Base-by-base conservation (phyloP, 345 rosid species). In the Draba incana region DNA sequence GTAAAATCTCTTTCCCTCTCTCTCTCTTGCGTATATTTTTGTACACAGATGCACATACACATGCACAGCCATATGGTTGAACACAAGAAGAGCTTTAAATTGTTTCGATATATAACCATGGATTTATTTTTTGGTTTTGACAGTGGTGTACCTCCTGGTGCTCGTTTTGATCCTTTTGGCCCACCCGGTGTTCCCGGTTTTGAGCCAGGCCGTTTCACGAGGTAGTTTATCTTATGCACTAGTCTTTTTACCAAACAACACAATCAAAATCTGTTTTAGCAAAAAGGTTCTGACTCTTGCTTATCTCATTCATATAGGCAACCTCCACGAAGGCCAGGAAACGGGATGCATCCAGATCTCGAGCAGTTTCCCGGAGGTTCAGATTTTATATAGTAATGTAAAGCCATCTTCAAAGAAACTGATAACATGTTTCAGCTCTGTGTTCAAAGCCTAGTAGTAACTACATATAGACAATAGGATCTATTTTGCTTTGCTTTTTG, bases 141-240 rank as follows among this genome's bases (percentile, higher is more conserved):
- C 88, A 90, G 98, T 64, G 87, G 87, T 48, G 72, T 78, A 52
- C 97, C 97, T 13, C 97, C 96, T 8, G 98, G 98, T 77, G 92
- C 97, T 64, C 92, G 95, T 51, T 91, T 87, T 68, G 96, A 93
- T 79, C 97, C 99, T 2, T 84, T 64, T 66, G 99, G 99, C 14
- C 99, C 98, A 0, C 95, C 98, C 7, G 83, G 79, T 4, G 76
- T 88, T 72, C 92, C 96, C 31, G 99, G 90, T 37, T 93, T 87
- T 68, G 94, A 93, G 76, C 97, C 94, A 10, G 61, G 58, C 71
- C 81, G 91, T 33, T 85, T 93, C 75, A 47, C 44, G 69, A 88
- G 98, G 98, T 93, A 82, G 2, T 55, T 45, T 11, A 28, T 31
- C 6, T 54, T 54, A 0, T 13, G 31, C 54, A 52, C 28, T 35